Conservation (phyloP, 2,329 filamentous ascomycete genomes). For the Pseudocercospora macadamiae region DNA sequence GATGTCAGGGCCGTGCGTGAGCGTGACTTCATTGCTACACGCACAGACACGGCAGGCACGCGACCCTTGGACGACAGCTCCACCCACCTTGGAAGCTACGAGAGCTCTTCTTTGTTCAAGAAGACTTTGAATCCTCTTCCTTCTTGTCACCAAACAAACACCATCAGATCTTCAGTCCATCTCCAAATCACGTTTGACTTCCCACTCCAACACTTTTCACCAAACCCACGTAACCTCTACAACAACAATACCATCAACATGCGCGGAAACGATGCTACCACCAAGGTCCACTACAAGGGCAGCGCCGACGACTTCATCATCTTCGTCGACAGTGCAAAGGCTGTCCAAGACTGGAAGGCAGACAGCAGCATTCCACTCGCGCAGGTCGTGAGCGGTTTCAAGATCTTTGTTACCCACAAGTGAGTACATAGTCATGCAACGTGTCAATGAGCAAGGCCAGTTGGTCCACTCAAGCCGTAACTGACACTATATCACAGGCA, state of each 20-base stretch:
- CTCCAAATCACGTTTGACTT: too few relatives aligned
- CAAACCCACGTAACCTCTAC: conserved; percentile 7
- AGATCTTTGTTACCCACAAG: conserved; percentile 89
- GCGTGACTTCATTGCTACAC: conserved; percentile 16
- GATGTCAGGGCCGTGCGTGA: conserved; percentile 14
- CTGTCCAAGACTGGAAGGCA: conserved; percentile 77
- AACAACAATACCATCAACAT: conserved; percentile 16
- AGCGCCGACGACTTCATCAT: conserved; percentile 68
- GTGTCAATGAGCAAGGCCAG: background rate
- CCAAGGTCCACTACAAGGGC: conserved; percentile 88
- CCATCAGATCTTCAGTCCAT: background rate
- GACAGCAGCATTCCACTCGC: conserved; percentile 79
- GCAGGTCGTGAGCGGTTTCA: conserved; percentile 84
- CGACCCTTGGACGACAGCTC: conserved; percentile 7
- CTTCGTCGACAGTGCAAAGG: conserved; percentile 63
- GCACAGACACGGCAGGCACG: background rate
- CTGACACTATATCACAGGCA: conserved; percentile 60
- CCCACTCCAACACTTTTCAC: background rate
- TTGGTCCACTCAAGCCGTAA: conserved; percentile 6
- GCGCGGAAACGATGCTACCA: conserved; percentile 69
- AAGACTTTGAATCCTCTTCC: conserved; percentile 11
- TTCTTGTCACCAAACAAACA: background rate
- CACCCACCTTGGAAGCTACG: conserved; percentile 16
- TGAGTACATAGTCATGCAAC: conserved; percentile 56
- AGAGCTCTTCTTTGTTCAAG: conserved; percentile 20